Percentiles rank a stretch among this genome's conserved stretches.
Evolutionary conservation across 352 stramenopile species (phyloP).

Genomic region (Ophiocytium majus): DNA sequence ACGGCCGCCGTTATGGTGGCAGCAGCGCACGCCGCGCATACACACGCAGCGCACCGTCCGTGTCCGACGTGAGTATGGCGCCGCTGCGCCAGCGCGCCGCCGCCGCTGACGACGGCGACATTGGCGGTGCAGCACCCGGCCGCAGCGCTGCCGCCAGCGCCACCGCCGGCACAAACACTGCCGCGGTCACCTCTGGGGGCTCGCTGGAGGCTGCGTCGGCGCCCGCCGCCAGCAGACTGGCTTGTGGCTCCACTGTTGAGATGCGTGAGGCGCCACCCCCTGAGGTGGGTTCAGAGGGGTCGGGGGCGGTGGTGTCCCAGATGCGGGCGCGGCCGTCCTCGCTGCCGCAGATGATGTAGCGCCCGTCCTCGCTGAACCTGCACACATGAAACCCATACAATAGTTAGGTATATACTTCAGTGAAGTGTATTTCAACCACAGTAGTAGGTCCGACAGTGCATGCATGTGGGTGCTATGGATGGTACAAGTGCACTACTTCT

Average conservation of each 20-base stretch:
- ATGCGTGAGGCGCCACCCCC: neutral
- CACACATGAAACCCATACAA: too few species aligned
- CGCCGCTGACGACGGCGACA: neutral
- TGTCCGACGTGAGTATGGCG: neutral
- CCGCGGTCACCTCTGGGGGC: neutral
- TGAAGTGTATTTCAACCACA: too few species aligned
- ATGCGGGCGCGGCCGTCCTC: slow-evolving; percentile 32
- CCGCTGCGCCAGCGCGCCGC: neutral
- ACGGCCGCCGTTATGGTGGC: neutral
- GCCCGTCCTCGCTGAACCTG: slow-evolving; percentile 55
- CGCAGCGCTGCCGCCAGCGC: neutral
- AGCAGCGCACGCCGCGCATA: neutral
- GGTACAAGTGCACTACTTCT: too few species aligned
- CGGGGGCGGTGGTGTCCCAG: neutral
- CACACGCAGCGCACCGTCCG: neutral
- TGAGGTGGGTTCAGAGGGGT: neutral
- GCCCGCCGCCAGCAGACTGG: neutral
- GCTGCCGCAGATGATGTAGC: slow-evolving; percentile 46
- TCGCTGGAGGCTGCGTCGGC: neutral
- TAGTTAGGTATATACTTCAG: too few species aligned
- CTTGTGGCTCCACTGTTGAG: neutral
- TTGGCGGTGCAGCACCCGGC: neutral
- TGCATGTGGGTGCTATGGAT: too few species aligned
- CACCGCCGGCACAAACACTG: neutral
- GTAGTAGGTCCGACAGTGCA: too few species aligned